Conservation (phyloP, 2,329 filamentous ascomycete genomes). For the Alternaria sp. region DNA sequence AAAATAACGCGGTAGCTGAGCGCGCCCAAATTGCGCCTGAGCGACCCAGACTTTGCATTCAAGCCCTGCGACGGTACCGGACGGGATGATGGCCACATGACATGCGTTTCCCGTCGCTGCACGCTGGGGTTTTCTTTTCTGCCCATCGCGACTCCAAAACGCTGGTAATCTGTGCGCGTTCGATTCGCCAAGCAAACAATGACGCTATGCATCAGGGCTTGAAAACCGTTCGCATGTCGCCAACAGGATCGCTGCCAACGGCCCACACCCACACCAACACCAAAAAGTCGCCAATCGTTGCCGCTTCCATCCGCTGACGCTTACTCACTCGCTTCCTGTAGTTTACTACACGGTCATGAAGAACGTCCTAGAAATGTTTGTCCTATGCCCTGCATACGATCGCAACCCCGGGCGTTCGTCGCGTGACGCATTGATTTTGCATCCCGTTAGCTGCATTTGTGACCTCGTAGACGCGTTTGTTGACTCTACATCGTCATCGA, state of each 20-base stretch:
- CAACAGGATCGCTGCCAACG: constrained; percentile 17
- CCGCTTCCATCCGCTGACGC: constrained; percentile 6
- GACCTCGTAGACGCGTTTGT: constrained; percentile 6
- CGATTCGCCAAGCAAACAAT: constrained; percentile 18
- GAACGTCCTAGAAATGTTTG: not conserved
- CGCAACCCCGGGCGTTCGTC: not conserved
- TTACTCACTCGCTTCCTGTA: constrained; percentile 1
- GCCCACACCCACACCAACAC: constrained; percentile 16
- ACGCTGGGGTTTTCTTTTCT: not conserved
- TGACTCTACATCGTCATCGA: constrained; percentile 11
- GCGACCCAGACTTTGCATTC: not conserved
- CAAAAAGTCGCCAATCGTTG: constrained; percentile 19
- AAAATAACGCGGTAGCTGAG: constrained; percentile 9
- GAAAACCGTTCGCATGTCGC: constrained; percentile 23
- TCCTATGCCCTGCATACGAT: not conserved
- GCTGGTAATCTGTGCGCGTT: not conserved
- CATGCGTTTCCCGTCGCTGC: not conserved
- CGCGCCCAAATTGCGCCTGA: not conserved
- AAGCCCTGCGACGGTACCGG: not conserved
- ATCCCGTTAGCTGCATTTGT: not conserved
- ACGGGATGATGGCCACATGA: not conserved
- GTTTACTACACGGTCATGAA: not conserved
- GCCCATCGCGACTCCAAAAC: not conserved
- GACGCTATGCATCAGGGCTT: constrained; percentile 16
- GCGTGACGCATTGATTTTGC: not conserved